These are phyloP conservation scores for Botryobasidium botryosum DNA, from an alignment of 768 basidiomycete species.

Conservation along the genomic window DNA sequence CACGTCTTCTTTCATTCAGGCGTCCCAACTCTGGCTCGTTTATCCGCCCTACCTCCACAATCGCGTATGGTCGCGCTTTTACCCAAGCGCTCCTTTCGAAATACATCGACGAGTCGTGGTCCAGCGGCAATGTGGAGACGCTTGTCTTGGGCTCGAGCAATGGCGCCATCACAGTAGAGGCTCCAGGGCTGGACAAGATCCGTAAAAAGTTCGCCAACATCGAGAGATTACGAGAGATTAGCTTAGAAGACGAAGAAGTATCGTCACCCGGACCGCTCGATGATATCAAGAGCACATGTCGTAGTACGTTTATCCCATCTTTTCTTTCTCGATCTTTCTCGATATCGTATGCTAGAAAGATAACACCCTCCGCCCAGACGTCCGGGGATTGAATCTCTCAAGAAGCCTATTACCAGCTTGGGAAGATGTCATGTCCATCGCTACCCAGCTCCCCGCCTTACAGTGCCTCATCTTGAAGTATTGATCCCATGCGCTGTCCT, in stretches of 20 bases:
- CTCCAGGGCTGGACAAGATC: constrained; percentile 66
- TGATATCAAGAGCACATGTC: constrained; percentile 38
- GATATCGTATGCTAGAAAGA: constrained; percentile 3
- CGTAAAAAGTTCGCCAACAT: constrained; percentile 50
- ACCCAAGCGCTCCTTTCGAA: constrained; percentile 54
- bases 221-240: constrained; percentile 53
- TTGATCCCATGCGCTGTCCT: constrained; percentile 21
- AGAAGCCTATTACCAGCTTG: constrained; percentile 54
- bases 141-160: constrained; percentile 67
- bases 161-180: constrained; percentile 73
- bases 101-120: constrained; percentile 40
- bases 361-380: constrained; percentile 27
- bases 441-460: constrained; percentile 41
- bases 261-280: constrained; percentile 31
- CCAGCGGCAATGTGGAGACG: constrained; percentile 35
- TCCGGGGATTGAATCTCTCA: constrained; percentile 71
- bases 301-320: constrained; percentile 34
- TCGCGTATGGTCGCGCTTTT: constrained; percentile 53
- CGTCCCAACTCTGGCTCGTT: constrained; percentile 56
- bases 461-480: constrained; percentile 65
- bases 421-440: constrained; percentile 48
- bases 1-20: constrained; percentile 22
- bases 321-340: constrained; percentile 8
- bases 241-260: constrained; percentile 55
- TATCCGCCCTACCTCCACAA: constrained; percentile 40